phyloP scores from a whole-genome alignment of 768 basidiomycete species.

The Exsudoporus frostii region DNA sequence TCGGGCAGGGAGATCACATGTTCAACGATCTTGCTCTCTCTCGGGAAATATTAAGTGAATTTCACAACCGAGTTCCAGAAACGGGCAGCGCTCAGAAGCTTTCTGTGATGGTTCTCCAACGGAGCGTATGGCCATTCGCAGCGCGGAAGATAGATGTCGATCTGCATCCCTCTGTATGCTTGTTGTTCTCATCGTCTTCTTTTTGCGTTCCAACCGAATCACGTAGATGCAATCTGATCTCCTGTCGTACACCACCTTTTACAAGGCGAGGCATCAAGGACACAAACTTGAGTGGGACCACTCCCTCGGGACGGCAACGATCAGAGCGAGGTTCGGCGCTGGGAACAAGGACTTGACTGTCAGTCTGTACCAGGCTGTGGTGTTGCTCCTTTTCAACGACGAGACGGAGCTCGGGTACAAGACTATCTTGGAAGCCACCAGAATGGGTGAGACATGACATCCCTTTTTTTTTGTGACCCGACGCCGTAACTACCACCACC shows the following conservation, averaged over 20 bases:
- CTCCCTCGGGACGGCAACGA: slow-evolving; percentile 75
- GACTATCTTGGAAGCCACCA: slow-evolving; percentile 64
- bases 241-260: slow-evolving; percentile 60
- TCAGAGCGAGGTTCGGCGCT: slow-evolving; percentile 65
- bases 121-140: slow-evolving; percentile 84
- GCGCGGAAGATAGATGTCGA: slow-evolving; percentile 47
- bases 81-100: slow-evolving; percentile 47
- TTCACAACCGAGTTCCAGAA: slow-evolving; percentile 44
- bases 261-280: slow-evolving; percentile 74
- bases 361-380: slow-evolving; percentile 86
- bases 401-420: slow-evolving; percentile 53
- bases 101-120: slow-evolving; percentile 79
- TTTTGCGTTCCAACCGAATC: slow-evolving; percentile 7
- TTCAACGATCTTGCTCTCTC: slow-evolving; percentile 87
- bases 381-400: slow-evolving; percentile 84
- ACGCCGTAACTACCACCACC: neutral
- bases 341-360: slow-evolving; percentile 85
- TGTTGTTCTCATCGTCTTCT: neutral
- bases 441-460: slow-evolving; percentile 58
- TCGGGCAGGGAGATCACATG: slow-evolving; percentile 93
- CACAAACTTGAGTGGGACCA: slow-evolving; percentile 84
- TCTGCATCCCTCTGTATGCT: slow-evolving; percentile 51
- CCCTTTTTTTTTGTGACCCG: neutral
- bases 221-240: slow-evolving; percentile 73
- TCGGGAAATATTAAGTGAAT: slow-evolving; percentile 66